Conservation (phyloP, 768 basidiomycete genomes). For the Podaxis carcinomalis region DNA sequence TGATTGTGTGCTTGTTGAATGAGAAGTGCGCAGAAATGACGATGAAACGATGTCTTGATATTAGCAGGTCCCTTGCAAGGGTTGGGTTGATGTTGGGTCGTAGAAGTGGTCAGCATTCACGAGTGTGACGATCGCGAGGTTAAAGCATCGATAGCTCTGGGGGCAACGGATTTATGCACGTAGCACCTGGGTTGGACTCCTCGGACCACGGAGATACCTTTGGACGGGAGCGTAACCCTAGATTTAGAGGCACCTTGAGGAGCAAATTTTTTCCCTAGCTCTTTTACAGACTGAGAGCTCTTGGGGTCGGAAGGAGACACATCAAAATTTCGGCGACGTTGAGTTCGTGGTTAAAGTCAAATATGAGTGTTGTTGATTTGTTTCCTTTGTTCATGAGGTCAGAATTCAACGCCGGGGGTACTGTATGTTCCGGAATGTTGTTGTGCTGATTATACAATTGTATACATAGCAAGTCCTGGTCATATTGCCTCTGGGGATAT, state of each 20-base stretch:
- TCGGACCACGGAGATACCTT: conserved; percentile 5
- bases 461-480: background rate
- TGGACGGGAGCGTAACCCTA: background rate
- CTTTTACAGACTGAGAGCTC: too few relatives aligned
- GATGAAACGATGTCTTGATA: background rate
- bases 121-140: background rate
- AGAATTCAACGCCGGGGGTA: background rate
- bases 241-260: too few relatives aligned
- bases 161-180: background rate
- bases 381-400: background rate
- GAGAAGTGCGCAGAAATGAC: background rate
- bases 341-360: background rate
- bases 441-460: background rate
- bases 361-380: background rate
- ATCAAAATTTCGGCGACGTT: background rate
- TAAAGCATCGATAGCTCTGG: background rate
- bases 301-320: too few relatives aligned
- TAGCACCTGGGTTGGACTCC: background rate
- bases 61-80: background rate
- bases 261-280: too few relatives aligned
- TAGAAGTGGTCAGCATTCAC: background rate
- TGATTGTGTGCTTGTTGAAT: background rate
- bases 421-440: background rate
- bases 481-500: background rate
- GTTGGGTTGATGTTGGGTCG: background rate